These are phyloP conservation scores for Clonostachys rhizophaga DNA, from an alignment of 2,329 filamentous ascomycete species.

Conservation along the genomic window DNA sequence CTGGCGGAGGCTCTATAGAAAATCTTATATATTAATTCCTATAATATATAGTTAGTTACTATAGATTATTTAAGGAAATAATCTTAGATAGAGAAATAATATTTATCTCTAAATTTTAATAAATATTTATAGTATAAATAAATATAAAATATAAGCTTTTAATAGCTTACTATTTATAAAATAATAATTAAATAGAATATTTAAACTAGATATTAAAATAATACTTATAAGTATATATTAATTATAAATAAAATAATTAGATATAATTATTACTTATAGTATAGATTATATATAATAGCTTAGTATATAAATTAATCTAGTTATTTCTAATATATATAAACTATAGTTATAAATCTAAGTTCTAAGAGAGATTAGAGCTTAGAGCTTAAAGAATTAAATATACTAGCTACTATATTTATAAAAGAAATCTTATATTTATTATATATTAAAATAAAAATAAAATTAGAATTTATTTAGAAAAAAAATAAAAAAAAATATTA, in stretches of 20 bases:
- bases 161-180: too few species aligned
- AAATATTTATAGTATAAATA: too few species aligned
- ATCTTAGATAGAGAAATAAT: too few species aligned
- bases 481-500: slow-evolving; percentile 1
- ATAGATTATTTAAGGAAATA: too few species aligned
- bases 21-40: too few species aligned
- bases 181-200: too few species aligned
- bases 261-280: neutral
- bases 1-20: too few species aligned
- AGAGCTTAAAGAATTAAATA: neutral
- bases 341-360: neutral
- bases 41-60: too few species aligned
- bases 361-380: neutral
- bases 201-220: too few species aligned
- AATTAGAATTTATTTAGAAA: slow-evolving; percentile 1
- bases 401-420: neutral
- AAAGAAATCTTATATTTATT: neutral
- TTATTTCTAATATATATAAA: neutral
- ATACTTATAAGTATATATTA: too few species aligned
- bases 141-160: too few species aligned
- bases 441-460: neutral
- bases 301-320: neutral
- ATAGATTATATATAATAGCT: neutral
- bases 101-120: too few species aligned
- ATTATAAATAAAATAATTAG: neutral